Evolutionary conservation across 169 alveolate species (phyloP), one percentile per base, ranked within the genome.

Genomic region (Theileria luwenshuni): DNA sequence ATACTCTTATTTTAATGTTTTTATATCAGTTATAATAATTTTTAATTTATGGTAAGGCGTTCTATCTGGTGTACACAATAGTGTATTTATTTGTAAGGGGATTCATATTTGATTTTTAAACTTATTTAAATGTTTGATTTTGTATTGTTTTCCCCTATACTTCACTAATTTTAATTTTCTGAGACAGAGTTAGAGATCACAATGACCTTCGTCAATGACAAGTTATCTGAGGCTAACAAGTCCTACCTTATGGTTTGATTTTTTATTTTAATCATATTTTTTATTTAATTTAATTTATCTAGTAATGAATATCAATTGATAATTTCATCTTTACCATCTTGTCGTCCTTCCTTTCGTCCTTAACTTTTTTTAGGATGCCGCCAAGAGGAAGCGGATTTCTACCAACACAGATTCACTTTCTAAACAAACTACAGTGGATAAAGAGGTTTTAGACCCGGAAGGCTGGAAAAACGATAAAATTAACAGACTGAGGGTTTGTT

Each of bases 161-260:
- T 49, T 49, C 59, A 3, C 19, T 8, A 49, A 49, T 49, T 49
- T n/a, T 5, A 49, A 8, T 8, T 49, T 25, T 49, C 23, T 49
- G 7, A 30, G 19, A 21, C 59, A 6, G 23, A 21, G 27, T 54
- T 7, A 54, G n/a, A 61, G 2, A 21, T 41, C 54, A 21, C 47
- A 67, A 67, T 67, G 75, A 67, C 72, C 1, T 47, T 7, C 17
- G 21, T 19, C 25, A 67, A 17, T 10, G 75, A 67, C 8, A 67
- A 32, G 27, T 7, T 67, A n/a, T 10, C 71, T 12, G 30, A 28
- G 13, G 75, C 64, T 12, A 67, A 67, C 52, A 47, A n/a, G 21
- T 67, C 75, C 30, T 49, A 49, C 45, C 51, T 67, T 3, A 47
- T 67, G 62, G 75, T 32, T 61, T 61, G 19, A 32, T 12, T 61